Conservation (phyloP, 2,329 filamentous ascomycete genomes). For the Verticillium dahliae region DNA sequence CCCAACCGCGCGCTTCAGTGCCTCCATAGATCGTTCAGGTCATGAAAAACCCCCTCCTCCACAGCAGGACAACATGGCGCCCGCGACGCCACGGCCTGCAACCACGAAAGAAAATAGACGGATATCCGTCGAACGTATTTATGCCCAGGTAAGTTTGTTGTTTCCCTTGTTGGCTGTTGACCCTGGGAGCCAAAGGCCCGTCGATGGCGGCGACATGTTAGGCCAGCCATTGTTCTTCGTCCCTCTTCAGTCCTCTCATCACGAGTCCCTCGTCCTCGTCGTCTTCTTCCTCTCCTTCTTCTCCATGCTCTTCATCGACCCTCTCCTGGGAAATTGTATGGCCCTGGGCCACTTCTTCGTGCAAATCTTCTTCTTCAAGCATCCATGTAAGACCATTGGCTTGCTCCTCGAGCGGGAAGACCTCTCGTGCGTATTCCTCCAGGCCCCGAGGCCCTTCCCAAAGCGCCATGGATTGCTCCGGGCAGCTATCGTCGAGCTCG, state of each 20-base stretch:
- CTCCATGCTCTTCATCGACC: conserved; percentile 30
- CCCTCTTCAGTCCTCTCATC: conserved; percentile 50
- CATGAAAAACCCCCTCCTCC: not conserved
- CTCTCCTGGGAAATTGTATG: conserved; percentile 16
- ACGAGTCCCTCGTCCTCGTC: conserved; percentile 53
- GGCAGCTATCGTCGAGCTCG: conserved; percentile 56
- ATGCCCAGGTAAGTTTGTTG: not conserved
- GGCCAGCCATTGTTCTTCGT: conserved; percentile 55
- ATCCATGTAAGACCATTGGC: conserved; percentile 95
- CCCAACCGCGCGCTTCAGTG: not conserved
- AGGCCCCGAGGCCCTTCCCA: conserved; percentile 90
- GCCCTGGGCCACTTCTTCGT: conserved; percentile 25
- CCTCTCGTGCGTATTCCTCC: conserved; percentile 91
- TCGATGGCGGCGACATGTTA: conserved; percentile 15
- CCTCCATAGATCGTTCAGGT: not conserved
- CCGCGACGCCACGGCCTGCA: not conserved
- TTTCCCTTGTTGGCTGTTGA: not conserved
- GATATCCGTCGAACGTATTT: not conserved
- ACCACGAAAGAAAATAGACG: not conserved
- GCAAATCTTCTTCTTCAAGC: conserved; percentile 45
- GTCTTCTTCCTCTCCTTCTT: conserved; percentile 35
- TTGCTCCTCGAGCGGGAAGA: conserved; percentile 90
- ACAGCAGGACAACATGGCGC: not conserved
- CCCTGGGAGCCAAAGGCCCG: not conserved
- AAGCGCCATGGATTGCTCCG: conserved; percentile 68